Base-by-base conservation (phyloP, 2,329 filamentous ascomycete genomes). In the Ascochyta koolunga region DNA sequence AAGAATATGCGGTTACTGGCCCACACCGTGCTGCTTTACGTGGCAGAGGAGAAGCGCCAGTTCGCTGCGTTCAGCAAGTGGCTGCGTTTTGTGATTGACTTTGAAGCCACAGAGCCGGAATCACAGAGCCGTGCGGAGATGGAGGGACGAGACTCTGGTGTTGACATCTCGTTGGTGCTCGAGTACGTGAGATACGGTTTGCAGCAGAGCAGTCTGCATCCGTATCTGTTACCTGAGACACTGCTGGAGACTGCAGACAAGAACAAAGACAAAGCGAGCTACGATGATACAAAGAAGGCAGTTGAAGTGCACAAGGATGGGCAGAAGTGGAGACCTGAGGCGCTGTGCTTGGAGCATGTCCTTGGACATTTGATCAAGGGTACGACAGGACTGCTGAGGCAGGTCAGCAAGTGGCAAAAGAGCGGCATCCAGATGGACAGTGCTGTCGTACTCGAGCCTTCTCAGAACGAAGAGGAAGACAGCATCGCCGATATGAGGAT, bases 21-120 rank as follows among this genome's bases (percentile, higher is more conserved):
- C 0, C 87, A 96, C 69, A 89, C 87, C 48, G 82, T 93, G 2
- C 78, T 96, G 13, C 79, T 87, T 5, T 81, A 87, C 49, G 83
- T 88, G 24, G 87, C 89, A 68, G 86, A 89, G 50, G 93, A 98
- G 73, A 83, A 93, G 15, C 83, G 87, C 22, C 83, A 92, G 43
- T 98, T 96, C 66, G 73, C 79, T 2, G 82, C 85, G 5, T 98
- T 97, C 69, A 93, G 90, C 0, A 81, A 82, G 47, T 98, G 93
- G 93, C 79, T 98, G 44, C 86, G 88, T 29, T 84, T 91, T 65
- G 87, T 93, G 66, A 93, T 96, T 54, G 90, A 96, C 60, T 84
- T 88, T 13, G 83, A 93, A 39, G 85, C 85, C 5, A 86, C 88
- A 69, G 77, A 89, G 62, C 78, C 86, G 0, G 80, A 81, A 15